phyloP scores from a whole-genome alignment of 805 yeast genomes.

The Lachancea lanzarotensis region DNA sequence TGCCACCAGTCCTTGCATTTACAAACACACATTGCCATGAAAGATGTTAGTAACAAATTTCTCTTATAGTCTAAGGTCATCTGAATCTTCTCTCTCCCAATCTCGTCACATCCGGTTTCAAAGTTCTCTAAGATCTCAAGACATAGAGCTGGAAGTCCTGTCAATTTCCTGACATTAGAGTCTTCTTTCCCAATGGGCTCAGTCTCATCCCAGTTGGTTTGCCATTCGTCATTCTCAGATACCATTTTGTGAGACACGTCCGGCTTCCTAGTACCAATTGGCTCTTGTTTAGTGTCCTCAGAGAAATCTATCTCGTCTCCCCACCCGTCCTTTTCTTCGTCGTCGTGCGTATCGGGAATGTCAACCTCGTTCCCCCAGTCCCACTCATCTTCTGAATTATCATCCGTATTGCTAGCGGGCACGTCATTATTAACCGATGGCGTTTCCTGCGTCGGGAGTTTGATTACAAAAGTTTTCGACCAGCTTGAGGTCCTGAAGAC shows the following conservation, averaged over 20 bases:
- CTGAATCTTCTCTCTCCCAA: conserved; percentile 12
- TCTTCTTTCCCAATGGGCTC: not conserved
- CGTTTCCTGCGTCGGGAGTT: not conserved
- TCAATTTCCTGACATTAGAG: conserved; percentile 8
- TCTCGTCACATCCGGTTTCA: conserved; percentile 12
- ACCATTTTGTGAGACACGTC: not conserved
- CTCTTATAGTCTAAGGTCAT: conserved; percentile 21
- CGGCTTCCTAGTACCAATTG: no score
- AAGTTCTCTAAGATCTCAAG: conserved; percentile 12
- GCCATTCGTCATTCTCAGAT: conserved; percentile 2
- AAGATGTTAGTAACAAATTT: conserved; percentile 25
- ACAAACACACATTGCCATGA: conserved; percentile 19
- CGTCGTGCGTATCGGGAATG: conserved; percentile 8
- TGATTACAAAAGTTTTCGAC: not conserved
- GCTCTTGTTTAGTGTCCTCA: not conserved
- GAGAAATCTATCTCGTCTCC: conserved; percentile 10
- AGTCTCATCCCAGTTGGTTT: conserved; percentile 5
- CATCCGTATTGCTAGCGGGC: not conserved
- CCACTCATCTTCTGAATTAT: conserved; percentile 17
- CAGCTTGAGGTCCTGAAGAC: conserved; percentile 13
- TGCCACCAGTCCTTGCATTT: conserved; percentile 27
- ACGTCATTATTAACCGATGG: not conserved
- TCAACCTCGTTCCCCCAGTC: conserved; percentile 20
- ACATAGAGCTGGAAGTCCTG: conserved; percentile 19
- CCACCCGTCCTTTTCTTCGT: conserved; percentile 21